Evolutionary conservation across 495 filamentous ascomycete genomes (phyloP).

Genomic region (Pyrenopolyporus hunteri): DNA sequence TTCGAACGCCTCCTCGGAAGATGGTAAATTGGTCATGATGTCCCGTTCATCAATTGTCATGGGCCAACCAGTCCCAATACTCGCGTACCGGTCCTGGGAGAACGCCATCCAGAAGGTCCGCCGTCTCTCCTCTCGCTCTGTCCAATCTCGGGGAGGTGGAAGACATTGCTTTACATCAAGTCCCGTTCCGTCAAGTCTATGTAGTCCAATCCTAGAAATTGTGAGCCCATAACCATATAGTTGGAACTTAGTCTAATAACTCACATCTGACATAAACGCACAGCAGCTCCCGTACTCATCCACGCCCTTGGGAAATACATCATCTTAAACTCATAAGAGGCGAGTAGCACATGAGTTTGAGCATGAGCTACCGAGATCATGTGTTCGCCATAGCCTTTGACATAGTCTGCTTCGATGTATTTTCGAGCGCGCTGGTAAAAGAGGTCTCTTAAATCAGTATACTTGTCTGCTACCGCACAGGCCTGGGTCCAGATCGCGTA

Average conservation of each 20-base stretch:
- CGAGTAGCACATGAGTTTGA: conserved; percentile 81
- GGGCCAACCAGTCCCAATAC: conserved; percentile 97
- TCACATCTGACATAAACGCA: conserved; percentile 79
- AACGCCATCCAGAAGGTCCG: conserved; percentile 96
- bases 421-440: conserved; percentile 90
- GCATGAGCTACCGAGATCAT: conserved; percentile 81
- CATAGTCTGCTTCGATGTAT: conserved; percentile 86
- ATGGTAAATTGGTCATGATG: conserved; percentile 84
- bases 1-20: conserved; percentile 85
- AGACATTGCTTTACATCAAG: conserved; percentile 93
- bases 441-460: conserved; percentile 72
- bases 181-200: conserved; percentile 84
- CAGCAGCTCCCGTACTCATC: conserved; percentile 83
- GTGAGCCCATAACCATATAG: conserved; percentile 12
- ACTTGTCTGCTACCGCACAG: conserved; percentile 82
- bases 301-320: conserved; percentile 98
- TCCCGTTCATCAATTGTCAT: conserved; percentile 92
- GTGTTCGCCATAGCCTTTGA: conserved; percentile 90
- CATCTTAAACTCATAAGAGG: conserved; percentile 90
- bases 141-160: conserved; percentile 87
- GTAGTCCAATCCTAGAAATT: conserved; percentile 72
- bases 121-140: conserved; percentile 86
- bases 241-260: neutral
- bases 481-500: conserved; percentile 95
- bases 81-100: conserved; percentile 87